Conservation (phyloP, 129 eudicot genomes). For the Flaveria brownii region DNA sequence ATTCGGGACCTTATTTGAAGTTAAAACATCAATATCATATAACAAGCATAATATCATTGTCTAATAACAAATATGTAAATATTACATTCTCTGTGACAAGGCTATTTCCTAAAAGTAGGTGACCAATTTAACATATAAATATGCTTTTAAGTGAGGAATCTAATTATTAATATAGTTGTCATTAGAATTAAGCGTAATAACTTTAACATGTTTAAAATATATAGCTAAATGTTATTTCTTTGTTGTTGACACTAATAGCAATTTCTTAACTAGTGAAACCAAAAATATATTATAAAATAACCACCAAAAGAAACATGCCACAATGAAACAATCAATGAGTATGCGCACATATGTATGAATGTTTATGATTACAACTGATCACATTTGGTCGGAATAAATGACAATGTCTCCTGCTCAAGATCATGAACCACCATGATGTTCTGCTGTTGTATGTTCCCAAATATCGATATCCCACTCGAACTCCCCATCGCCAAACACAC, state of each 20-base stretch:
- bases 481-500: slow-evolving; percentile 83
- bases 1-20: no score
- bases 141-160: neutral
- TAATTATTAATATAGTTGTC: no score
- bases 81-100: neutral
- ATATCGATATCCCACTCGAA: slow-evolving; percentile 74
- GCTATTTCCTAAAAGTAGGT: neutral
- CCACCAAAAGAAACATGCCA: neutral
- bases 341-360: neutral
- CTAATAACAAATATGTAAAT: no score
- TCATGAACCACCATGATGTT: slow-evolving; percentile 72
- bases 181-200: no score
- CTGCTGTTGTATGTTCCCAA: slow-evolving; percentile 84
- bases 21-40: no score
- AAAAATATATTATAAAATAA: neutral
- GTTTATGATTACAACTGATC: slow-evolving; percentile 42
- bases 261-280: no score
- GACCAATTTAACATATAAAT: no score
- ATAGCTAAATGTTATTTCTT: no score
- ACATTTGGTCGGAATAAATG: slow-evolving; percentile 68
- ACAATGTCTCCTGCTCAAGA: slow-evolving; percentile 61
- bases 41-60: no score
- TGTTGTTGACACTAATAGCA: no score
- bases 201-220: no score
- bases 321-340: slow-evolving; percentile 11